Evolutionary conservation across 2,329 filamentous ascomycete genomes (phyloP), one percentile per base, ranked within the genome.

Genomic region (Chaetothyriales sp.): DNA sequence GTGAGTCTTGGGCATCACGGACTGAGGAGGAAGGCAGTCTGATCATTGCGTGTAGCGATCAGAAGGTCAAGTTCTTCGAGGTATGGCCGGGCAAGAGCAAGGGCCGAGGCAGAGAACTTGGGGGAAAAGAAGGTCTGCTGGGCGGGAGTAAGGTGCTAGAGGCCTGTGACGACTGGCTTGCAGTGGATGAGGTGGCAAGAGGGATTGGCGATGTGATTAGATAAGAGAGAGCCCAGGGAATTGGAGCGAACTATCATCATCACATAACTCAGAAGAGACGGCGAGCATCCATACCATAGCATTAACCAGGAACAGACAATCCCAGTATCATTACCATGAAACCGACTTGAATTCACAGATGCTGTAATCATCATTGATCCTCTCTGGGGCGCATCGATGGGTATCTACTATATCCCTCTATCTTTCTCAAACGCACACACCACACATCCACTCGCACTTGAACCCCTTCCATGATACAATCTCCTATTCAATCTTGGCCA

Each of bases 51-150:
- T 84, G 86, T 44, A 95, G 88, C 62, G 89, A 96, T 67, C 83
- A 87, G 63, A 93, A 80, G 59, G 84, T 96, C 66, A 92, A 92
- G 63, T 96, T 96, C 61, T 88, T 96, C 65, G 89, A 96, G 68
- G 80, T 98, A 9, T 96, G 89, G 92, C 75, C 77, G n/a, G 76
- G 78, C 1, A 70, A 75, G 43, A 73, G 70, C 58, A 81, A 77
- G 61, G 68, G 71, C 7, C 6, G 45, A 18, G 65, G 71, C 48
- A 72, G 73, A 22, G 58, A 54, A 4, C 49, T 61, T 15, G 57
- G 58, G 0, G 48, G 51, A 10, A 53, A 46, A 44, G 72, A 70
- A 43, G 80, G 84, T 2, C 70, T 86, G 55, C 70, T 95, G 20
- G 86, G 84, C 10, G 85, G 87, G 3, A 93, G 87, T 67, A 81